These are phyloP conservation scores for Calonectria pseudoturangicola DNA, from an alignment of 2,329 filamentous ascomycete genomes.

Conservation along the genomic window DNA sequence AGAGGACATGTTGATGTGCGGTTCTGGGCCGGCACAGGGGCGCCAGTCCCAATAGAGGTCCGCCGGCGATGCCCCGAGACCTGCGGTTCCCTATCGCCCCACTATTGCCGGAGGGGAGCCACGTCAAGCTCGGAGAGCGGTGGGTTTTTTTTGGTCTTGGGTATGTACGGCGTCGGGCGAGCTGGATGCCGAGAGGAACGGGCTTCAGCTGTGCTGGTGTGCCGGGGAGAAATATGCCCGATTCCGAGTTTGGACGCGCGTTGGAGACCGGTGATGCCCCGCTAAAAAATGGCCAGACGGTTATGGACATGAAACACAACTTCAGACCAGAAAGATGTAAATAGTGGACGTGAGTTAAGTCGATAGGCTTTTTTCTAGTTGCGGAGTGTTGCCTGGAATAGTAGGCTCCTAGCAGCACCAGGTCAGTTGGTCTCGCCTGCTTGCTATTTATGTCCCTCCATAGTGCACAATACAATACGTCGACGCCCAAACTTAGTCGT, in stretches of 20 bases:
- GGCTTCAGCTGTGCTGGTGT: slow-evolving; percentile 11
- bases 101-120: slow-evolving; percentile 22
- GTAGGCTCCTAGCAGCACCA: too few relatives aligned
- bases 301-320: background rate
- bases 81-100: slow-evolving; percentile 46
- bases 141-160: slow-evolving; percentile 3
- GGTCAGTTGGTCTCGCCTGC: background rate
- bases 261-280: background rate
- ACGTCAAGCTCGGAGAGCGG: slow-evolving; percentile 19
- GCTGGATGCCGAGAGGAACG: slow-evolving; percentile 5
- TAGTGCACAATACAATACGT: too few relatives aligned
- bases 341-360: background rate
- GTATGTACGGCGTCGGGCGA: slow-evolving; percentile 8
- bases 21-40: slow-evolving; percentile 40
- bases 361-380: background rate
- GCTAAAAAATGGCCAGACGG: slow-evolving; percentile 7
- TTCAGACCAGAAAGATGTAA: background rate
- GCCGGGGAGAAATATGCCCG: slow-evolving; percentile 20
- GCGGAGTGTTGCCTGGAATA: too few relatives aligned
- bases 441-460: background rate
- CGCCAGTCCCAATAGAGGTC: slow-evolving; percentile 51
- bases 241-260: slow-evolving; percentile 6
- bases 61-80: slow-evolving; percentile 40
- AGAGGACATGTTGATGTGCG: slow-evolving; percentile 52
- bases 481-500: too few relatives aligned